These are phyloP conservation scores for Termitomyces sp. DNA, from an alignment of 768 basidiomycete species.

Conservation along the genomic window DNA sequence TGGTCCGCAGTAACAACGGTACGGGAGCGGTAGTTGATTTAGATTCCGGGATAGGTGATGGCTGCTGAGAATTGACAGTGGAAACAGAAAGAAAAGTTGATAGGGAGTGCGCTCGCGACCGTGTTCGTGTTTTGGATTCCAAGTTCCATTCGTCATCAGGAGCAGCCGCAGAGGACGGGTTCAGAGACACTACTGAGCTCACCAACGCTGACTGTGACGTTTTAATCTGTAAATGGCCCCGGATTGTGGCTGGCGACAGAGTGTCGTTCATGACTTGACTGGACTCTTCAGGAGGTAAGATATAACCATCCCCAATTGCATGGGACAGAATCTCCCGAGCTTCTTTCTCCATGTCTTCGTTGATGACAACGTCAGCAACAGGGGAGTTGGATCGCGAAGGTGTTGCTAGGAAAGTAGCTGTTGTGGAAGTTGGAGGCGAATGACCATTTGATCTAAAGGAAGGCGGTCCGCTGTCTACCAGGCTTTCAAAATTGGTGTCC, in stretches of 20 bases:
- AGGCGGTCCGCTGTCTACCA: not conserved
- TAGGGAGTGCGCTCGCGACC: conserved; percentile 16
- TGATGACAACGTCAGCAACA: conserved; percentile 13
- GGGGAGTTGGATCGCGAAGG: conserved; percentile 23
- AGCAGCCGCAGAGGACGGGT: conserved; percentile 19
- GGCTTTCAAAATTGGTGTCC: conserved; percentile 8
- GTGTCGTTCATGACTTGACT: not conserved
- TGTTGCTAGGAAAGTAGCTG: conserved; percentile 15
- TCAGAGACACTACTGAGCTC: conserved; percentile 24
- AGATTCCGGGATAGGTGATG: not conserved
- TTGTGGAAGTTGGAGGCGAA: conserved; percentile 12
- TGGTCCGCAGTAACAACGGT: conserved; percentile 30
- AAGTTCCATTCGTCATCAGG: not conserved
- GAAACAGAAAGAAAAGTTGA: conserved; percentile 8
- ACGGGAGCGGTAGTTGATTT: not conserved
- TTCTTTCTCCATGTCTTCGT: conserved; percentile 17
- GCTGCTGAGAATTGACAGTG: not conserved
- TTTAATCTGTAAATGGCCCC: conserved; percentile 1
- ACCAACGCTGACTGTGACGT: conserved; percentile 11
- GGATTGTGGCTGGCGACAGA: conserved; percentile 1
- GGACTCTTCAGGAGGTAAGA: not conserved
- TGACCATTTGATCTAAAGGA: conserved; percentile 8
- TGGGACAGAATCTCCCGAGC: conserved; percentile 14
- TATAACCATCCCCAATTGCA: conserved; percentile 10
- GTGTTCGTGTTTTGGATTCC: not conserved